These are phyloP conservation scores for Epichloe glyceriae DNA, from an alignment of 2,329 filamentous ascomycete species.

Conservation along the genomic window DNA sequence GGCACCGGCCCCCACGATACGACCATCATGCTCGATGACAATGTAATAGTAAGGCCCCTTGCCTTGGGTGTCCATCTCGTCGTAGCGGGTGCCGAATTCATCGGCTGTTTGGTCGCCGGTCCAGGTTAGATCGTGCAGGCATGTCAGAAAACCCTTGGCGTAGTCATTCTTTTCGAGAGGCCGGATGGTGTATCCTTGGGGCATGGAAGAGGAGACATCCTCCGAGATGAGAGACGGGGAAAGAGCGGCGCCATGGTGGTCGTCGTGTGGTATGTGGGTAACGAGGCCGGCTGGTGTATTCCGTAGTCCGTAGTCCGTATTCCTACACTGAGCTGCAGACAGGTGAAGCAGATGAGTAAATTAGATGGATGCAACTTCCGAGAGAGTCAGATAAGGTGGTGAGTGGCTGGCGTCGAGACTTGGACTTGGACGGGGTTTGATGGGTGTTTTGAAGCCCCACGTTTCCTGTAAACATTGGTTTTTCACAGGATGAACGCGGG, in stretches of 20 bases:
- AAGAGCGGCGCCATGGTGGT: slow-evolving; percentile 37
- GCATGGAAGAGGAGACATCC: slow-evolving; percentile 45
- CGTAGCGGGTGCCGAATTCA: slow-evolving; percentile 55
- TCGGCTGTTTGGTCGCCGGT: slow-evolving; percentile 58
- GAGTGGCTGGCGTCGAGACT: too few relatives aligned
- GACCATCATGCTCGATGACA: slow-evolving; percentile 49
- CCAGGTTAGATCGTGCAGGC: slow-evolving; percentile 62
- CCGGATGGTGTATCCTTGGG: slow-evolving; percentile 57
- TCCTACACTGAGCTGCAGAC: too few relatives aligned
- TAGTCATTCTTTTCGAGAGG: slow-evolving; percentile 58
- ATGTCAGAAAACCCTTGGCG: slow-evolving; percentile 58
- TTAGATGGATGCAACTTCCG: too few relatives aligned
- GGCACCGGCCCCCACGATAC: slow-evolving; percentile 61
- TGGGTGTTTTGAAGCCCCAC: too few relatives aligned
- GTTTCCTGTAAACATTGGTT: too few relatives aligned
- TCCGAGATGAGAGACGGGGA: slow-evolving; percentile 51
- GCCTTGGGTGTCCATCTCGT: slow-evolving; percentile 33
- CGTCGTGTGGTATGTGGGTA: background rate
- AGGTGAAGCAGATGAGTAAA: too few relatives aligned
- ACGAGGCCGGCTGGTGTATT: too few relatives aligned
- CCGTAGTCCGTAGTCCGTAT: too few relatives aligned
- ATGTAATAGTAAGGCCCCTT: slow-evolving; percentile 53
- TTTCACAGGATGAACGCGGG: too few relatives aligned
- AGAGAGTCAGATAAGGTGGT: too few relatives aligned
- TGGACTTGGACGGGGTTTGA: too few relatives aligned